phyloP scores from a whole-genome alignment of 1,139 yeast species.

The Taiozyma sp. region DNA sequence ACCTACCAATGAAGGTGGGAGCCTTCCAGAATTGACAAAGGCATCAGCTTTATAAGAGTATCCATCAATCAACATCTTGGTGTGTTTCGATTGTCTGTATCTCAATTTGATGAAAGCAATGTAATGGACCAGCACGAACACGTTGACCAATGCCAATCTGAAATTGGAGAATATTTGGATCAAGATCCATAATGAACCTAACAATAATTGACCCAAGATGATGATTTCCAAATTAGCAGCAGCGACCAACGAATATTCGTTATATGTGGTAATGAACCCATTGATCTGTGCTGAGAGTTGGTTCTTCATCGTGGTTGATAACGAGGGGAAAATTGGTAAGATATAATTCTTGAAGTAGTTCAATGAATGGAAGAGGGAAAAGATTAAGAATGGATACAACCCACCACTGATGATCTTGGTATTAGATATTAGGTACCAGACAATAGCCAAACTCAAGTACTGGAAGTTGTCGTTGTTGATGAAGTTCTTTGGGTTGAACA shows the following conservation, averaged over 20 bases:
- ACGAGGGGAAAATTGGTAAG: conserved; percentile 50
- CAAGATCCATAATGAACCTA: conserved; percentile 31
- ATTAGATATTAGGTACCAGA: conserved; percentile 51
- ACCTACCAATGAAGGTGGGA: conserved; percentile 54
- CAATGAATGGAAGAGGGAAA: conserved; percentile 68
- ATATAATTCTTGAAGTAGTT: conserved; percentile 64
- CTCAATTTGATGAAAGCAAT: conserved; percentile 64
- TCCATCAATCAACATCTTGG: conserved; percentile 63
- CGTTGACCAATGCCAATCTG: conserved; percentile 56
- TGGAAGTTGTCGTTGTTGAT: conserved; percentile 59
- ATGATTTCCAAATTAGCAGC: conserved; percentile 71
- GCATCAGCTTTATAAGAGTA: conserved; percentile 69
- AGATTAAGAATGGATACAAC: conserved; percentile 54
- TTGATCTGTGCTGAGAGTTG: conserved; percentile 41
- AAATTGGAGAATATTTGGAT: conserved; percentile 37
- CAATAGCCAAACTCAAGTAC: conserved; percentile 51
- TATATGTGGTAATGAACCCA: conserved; percentile 56
- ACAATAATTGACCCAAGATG: conserved; percentile 45
- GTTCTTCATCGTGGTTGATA: conserved; percentile 33
- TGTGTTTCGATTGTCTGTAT: conserved; percentile 73
- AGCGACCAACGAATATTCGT: conserved; percentile 64
- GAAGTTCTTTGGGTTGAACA: conserved; percentile 29
- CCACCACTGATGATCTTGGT: conserved; percentile 44
- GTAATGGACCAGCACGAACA: conserved; percentile 49
- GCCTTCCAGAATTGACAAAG: conserved; percentile 46